Percentiles rank a stretch among this genome's conserved stretches.
phyloP scores from a whole-genome alignment of 345 rosid species.

The Populus tremula region DNA sequence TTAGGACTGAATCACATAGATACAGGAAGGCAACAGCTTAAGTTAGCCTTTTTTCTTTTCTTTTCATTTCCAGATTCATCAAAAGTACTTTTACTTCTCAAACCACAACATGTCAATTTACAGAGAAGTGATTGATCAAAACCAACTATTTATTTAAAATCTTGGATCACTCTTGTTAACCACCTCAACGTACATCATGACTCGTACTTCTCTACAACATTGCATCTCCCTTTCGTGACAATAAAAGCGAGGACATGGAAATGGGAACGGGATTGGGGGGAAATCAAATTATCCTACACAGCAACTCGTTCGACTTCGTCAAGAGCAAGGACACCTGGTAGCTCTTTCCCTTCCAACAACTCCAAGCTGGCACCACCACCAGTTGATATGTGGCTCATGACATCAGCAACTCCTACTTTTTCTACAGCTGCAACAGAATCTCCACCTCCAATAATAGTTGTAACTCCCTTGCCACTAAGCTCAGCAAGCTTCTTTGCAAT shows the following conservation, averaged over 20 bases:
- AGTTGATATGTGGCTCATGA: conserved; percentile 86
- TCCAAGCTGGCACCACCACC: conserved; percentile 96
- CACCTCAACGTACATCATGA: conserved; percentile 9
- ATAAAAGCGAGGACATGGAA: neutral
- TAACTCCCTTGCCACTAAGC: conserved; percentile 71
- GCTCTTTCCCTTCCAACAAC: conserved; percentile 76
- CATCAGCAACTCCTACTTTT: conserved; percentile 72
- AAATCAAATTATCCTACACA: conserved; percentile 32
- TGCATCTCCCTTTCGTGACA: conserved; percentile 1
- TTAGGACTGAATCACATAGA: neutral
- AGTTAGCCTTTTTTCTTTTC: neutral
- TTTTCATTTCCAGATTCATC: neutral
- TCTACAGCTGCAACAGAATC: conserved; percentile 86
- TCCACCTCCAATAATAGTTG: conserved; percentile 86
- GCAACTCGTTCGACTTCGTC: conserved; percentile 58
- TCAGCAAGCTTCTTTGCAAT: conserved; percentile 92
- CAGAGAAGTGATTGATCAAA: neutral
- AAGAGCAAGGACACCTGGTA: conserved; percentile 82
- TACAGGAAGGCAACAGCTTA: neutral
- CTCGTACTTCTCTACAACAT: conserved; percentile 13
- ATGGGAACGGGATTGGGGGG: neutral
- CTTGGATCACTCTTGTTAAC: neutral
- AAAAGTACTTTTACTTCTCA: neutral
- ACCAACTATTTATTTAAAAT: conserved; percentile 12
- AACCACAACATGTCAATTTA: neutral